Evolutionary conservation across 192 early-diverging fungal genomes (phyloP).

Genomic region (Coemansia sp.): DNA sequence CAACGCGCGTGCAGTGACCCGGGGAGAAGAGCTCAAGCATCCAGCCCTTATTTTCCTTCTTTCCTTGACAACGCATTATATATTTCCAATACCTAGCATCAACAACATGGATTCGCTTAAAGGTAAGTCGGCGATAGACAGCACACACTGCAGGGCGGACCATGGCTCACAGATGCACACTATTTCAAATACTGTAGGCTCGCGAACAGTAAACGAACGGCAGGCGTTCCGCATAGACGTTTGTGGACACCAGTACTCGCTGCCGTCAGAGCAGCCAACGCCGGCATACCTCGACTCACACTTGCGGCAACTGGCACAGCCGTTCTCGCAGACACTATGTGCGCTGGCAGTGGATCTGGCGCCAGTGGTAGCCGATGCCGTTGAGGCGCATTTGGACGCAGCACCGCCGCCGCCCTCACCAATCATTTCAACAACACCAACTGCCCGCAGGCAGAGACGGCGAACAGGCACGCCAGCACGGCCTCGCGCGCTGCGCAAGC

Average conservation of each 20-base stretch:
- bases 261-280: conserved; percentile 28
- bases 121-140: neutral
- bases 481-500: conserved; percentile 14
- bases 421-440: neutral
- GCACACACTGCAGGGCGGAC: neutral
- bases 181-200: conserved; percentile 1
- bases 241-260: conserved; percentile 44
- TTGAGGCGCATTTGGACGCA: conserved; percentile 21
- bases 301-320: conserved; percentile 19
- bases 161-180: neutral
- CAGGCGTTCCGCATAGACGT: conserved; percentile 51
- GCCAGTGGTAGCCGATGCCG: conserved; percentile 12
- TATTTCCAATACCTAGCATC: neutral
- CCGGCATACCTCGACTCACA: conserved; percentile 17
- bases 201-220: conserved; percentile 12
- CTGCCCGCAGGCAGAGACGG: neutral
- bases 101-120: conserved; percentile 4
- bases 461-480: conserved; percentile 5
- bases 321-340: conserved; percentile 11
- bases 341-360: conserved; percentile 16
- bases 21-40: neutral
- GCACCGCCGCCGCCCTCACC: neutral
- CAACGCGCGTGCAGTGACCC: neutral
- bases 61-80: neutral
- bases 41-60: neutral